These are phyloP conservation scores for Acanthamoeba lenticulata DNA, from an alignment of 208 protist genomes.

Conservation along the genomic window DNA sequence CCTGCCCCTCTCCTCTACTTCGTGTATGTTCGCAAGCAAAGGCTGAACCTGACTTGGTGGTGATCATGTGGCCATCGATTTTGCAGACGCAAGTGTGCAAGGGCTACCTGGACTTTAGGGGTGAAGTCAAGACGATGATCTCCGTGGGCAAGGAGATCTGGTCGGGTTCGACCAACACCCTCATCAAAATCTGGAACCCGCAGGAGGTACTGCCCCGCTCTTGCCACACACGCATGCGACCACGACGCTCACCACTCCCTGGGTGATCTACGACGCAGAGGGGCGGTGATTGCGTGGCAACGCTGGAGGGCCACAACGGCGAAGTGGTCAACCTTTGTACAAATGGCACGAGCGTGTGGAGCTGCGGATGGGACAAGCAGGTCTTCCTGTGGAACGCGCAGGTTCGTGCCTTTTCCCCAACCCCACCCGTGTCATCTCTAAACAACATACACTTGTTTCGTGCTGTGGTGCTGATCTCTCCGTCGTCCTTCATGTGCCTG, in stretches of 20 bases:
- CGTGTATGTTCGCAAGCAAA: too few species aligned
- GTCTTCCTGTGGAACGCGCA: conserved; percentile 46
- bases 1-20: too few species aligned
- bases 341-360: conserved; percentile 54
- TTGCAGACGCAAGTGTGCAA: conserved; percentile 50
- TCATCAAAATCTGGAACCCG: conserved; percentile 65
- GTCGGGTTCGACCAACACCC: conserved; percentile 1
- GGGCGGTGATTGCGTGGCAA: conserved; percentile 8
- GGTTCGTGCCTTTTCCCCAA: neutral
- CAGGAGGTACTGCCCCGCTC: too few species aligned
- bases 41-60: too few species aligned
- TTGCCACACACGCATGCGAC: too few species aligned
- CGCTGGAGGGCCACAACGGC: conserved; percentile 46
- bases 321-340: conserved; percentile 62
- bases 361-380: conserved; percentile 66
- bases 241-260: too few species aligned
- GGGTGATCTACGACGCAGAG: too few species aligned
- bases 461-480: too few species aligned
- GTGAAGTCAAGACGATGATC: conserved; percentile 3
- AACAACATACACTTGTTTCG: too few species aligned
- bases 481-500: too few species aligned
- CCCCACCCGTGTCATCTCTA: too few species aligned
- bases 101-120: conserved; percentile 48
- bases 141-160: conserved; percentile 55
- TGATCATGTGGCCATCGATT: too few species aligned